A percentile compares a stretch with the other conserved stretches of the same genome.
phyloP scores from a whole-genome alignment of 169 alveolate species.

The Plasmodium inui region DNA sequence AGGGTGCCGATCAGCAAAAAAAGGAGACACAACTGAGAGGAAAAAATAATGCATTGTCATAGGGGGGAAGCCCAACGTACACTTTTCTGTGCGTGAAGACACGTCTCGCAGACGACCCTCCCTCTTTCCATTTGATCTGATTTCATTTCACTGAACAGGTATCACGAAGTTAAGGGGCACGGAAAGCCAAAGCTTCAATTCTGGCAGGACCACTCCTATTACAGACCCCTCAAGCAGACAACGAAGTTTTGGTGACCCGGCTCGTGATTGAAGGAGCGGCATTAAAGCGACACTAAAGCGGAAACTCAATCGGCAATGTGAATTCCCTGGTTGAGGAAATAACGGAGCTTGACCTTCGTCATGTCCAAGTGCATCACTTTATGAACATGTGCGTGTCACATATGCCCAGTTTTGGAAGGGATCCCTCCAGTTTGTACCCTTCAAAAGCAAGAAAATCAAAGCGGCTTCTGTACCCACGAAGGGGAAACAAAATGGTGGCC shows the following conservation, averaged over 20 bases:
- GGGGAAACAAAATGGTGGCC: background rate
- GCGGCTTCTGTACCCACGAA: background rate
- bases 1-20: background rate
- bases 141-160: slow-evolving; percentile 69
- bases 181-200: slow-evolving; percentile 83
- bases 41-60: background rate
- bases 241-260: slow-evolving; percentile 83
- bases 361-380: background rate
- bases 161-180: slow-evolving; percentile 89
- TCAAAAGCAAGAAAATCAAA: background rate
- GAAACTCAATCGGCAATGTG: background rate
- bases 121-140: background rate
- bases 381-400: background rate
- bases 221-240: slow-evolving; percentile 85
- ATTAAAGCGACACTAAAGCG: background rate
- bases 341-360: background rate
- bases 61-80: background rate
- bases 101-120: background rate
- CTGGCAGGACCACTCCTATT: slow-evolving; percentile 87
- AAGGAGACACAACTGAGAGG: background rate
- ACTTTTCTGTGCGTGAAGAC: background rate
- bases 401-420: background rate
- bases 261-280: background rate
- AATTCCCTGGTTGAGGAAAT: background rate
- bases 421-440: background rate